Conservation (phyloP, 1,284 basidiomycete genomes). For the Xerocomus amazonicus region DNA sequence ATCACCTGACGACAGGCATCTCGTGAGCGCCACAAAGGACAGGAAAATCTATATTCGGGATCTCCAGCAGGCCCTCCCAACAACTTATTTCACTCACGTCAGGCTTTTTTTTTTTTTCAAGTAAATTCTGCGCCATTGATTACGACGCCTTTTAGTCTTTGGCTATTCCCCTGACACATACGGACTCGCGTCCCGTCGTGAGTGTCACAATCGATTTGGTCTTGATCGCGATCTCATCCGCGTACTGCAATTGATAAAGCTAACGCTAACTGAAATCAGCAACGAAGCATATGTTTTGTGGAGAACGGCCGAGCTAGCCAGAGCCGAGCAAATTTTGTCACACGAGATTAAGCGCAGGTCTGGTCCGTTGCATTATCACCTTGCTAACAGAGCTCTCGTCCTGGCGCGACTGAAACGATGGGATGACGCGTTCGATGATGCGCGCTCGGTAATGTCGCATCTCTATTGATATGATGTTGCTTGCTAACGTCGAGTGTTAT, state of each 20-base stretch:
- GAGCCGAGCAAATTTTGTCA: conserved; percentile 19
- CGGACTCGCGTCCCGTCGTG: conserved; percentile 4
- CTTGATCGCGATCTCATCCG: conserved; percentile 3
- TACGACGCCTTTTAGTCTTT: conserved; percentile 9
- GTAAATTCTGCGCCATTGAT: background rate
- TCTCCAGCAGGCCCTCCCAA: conserved; percentile 5
- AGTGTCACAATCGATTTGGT: background rate
- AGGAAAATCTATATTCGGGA: conserved; percentile 16
- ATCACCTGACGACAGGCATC: conserved; percentile 14
- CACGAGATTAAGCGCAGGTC: conserved; percentile 5
- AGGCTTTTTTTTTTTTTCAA: background rate
- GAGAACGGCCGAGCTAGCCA: conserved; percentile 5
- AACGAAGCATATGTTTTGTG: conserved; percentile 13
- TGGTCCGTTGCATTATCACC: background rate
- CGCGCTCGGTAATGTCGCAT: conserved; percentile 8
- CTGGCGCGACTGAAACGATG: conserved; percentile 7
- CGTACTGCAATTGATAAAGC: too few species aligned
- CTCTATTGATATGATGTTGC: background rate
- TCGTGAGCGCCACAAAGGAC: conserved; percentile 9
- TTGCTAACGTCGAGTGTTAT: conserved; percentile 1
- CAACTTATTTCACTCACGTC: conserved; percentile 12
- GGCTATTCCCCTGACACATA: background rate
- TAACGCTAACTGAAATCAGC: conserved; percentile 17
- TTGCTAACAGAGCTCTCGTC: conserved; percentile 24
- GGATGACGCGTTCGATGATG: conserved; percentile 16